Conservation (phyloP, 2,329 filamentous ascomycete genomes). For the Trichoderma afroharzianum region DNA sequence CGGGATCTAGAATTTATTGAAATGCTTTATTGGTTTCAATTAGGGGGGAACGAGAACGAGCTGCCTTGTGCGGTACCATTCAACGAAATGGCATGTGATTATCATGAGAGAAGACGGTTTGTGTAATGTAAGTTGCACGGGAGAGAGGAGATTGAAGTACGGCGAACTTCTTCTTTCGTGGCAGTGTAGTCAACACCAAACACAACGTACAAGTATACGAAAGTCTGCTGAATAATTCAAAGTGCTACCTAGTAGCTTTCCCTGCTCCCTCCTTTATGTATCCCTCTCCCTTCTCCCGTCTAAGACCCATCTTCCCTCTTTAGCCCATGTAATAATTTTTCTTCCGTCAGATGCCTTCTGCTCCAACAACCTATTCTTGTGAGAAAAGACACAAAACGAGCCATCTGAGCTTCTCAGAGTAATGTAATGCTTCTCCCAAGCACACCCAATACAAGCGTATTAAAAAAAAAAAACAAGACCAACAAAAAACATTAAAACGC, state of each 20-base stretch:
- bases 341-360: neutral
- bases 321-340: constrained; percentile 2
- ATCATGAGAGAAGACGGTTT: too few relatives aligned
- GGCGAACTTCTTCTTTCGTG: neutral
- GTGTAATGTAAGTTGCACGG: too few relatives aligned
- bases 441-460: neutral
- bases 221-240: constrained; percentile 7
- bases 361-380: neutral
- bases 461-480: constrained; percentile 19
- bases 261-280: constrained; percentile 1
- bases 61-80: neutral
- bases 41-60: neutral
- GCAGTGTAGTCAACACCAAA: neutral
- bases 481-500: neutral
- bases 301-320: constrained; percentile 6
- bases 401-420: neutral
- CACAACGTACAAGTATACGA: neutral
- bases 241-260: constrained; percentile 8
- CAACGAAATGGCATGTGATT: neutral
- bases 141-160: too few relatives aligned
- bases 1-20: neutral
- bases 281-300: neutral
- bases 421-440: neutral
- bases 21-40: neutral
- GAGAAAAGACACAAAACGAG: constrained; percentile 10